phyloP scores from a whole-genome alignment of 23 red algal species.

The Gracilariopsis chorda region DNA sequence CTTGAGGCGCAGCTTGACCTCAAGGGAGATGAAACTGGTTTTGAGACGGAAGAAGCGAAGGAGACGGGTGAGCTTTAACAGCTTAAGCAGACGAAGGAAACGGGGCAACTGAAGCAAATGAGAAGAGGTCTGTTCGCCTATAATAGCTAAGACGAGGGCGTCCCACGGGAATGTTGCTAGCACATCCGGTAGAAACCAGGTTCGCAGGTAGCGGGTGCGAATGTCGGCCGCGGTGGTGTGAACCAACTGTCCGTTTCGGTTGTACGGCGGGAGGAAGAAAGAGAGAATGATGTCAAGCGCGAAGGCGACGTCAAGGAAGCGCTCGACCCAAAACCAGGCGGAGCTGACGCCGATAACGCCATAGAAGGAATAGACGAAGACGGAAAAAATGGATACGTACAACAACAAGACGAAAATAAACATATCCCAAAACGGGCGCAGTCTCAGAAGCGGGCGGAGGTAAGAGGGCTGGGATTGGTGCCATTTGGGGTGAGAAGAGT shows the following conservation, averaged over 20 bases:
- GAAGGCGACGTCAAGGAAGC: constrained; percentile 52
- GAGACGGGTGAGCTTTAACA: constrained; percentile 57
- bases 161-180: constrained; percentile 78
- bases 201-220: constrained; percentile 28
- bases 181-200: constrained; percentile 49
- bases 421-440: constrained; percentile 46
- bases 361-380: constrained; percentile 64
- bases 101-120: constrained; percentile 49
- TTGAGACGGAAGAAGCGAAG: constrained; percentile 11
- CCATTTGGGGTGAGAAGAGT: not conserved
- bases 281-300: constrained; percentile 50
- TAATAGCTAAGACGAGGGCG: not conserved
- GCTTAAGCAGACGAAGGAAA: constrained; percentile 58
- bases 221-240: not conserved
- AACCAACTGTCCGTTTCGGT: not conserved
- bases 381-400: constrained; percentile 66
- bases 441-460: not conserved
- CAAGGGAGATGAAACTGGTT: constrained; percentile 30
- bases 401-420: constrained; percentile 50
- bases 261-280: constrained; percentile 51
- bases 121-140: not conserved
- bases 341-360: not conserved
- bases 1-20: constrained; percentile 64
- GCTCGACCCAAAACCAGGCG: constrained; percentile 70
- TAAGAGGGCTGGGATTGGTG: not conserved